phyloP scores from a whole-genome alignment of 2,329 filamentous ascomycete genomes.

The Aspergillus caelatus region DNA sequence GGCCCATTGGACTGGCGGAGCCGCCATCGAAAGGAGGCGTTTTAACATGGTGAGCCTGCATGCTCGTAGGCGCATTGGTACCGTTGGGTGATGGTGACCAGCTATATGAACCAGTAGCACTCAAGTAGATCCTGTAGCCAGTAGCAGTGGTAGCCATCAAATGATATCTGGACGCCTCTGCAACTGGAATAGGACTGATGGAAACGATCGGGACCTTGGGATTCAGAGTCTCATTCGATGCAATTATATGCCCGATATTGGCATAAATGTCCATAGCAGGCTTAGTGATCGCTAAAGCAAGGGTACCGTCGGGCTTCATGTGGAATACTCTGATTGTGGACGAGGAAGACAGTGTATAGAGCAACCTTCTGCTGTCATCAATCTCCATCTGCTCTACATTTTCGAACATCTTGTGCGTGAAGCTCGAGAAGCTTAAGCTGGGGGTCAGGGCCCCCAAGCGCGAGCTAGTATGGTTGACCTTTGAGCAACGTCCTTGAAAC shows the following conservation, averaged over 20 bases:
- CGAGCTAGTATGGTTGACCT: constrained; percentile 82
- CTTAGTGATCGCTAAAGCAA: constrained; percentile 60
- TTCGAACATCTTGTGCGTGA: constrained; percentile 56
- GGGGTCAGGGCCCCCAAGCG: constrained; percentile 65
- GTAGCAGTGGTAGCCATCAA: constrained; percentile 88
- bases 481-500: constrained; percentile 87
- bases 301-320: constrained; percentile 64
- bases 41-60: constrained; percentile 97
- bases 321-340: constrained; percentile 92
- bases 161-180: constrained; percentile 80
- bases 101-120: constrained; percentile 74
- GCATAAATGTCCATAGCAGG: constrained; percentile 57
- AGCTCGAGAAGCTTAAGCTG: constrained; percentile 45
- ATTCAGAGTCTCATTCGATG: constrained; percentile 69
- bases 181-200: constrained; percentile 82
- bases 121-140: constrained; percentile 89
- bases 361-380: constrained; percentile 82
- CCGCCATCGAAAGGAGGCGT: constrained; percentile 69
- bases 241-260: constrained; percentile 84
- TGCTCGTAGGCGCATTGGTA: constrained; percentile 78
- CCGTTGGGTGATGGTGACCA: constrained; percentile 58
- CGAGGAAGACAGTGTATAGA: constrained; percentile 86
- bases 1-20: constrained; percentile 29
- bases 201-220: constrained; percentile 75
- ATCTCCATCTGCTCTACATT: constrained; percentile 77